Base-by-base conservation (phyloP, 1,284 basidiomycete species). In the Leccinum huronense region DNA sequence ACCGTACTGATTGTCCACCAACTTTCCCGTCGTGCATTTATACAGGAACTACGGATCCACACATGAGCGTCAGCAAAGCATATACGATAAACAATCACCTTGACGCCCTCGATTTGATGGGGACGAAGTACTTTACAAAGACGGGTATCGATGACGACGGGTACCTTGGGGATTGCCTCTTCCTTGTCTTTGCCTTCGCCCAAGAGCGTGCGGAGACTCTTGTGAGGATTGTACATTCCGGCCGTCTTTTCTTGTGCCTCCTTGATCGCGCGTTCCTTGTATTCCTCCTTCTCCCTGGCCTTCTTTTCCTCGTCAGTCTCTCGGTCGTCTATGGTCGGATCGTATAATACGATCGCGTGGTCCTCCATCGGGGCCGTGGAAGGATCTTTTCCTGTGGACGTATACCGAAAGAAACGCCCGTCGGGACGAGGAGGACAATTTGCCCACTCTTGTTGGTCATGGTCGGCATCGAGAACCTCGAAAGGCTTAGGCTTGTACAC, bases 41-140 rank as follows among this genome's bases (percentile, higher is more conserved):
- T 98, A 99, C 74, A 99, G 79, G 77, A 99, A 99, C 91, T 95
- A 60, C 2, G 58, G 51, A 60, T 72, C 23, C 74, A 66, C 36
- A 59, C 34, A 38, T 66, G 57, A 64, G 61, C 31, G 53, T 51
- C 59, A 27, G n/a, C 45, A 58, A 59, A 40, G 30, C 48, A 60
- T 53, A 60, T 54, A 3, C 16, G 48, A 30, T 56, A 33, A 23
- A 16, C 40, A 16, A 73, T 82, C 68, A 94, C 94, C 83, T 98
- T 98, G 66, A 98, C 96, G 68, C 97, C 97, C 75, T 99, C 96
- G 23, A 99, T 87, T 77, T 99, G 97, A 86, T 99, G 97, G 13
- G 97, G 97, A 53, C 97, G 87, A 48, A 99, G 82, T 3, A 96
- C 91, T 75, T 95, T 97, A 58, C 85, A 80, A 33, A 99, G 80